Evolutionary conservation across 306 rosid genomes (phyloP).

Genomic region (Mimosa bimucronata): DNA sequence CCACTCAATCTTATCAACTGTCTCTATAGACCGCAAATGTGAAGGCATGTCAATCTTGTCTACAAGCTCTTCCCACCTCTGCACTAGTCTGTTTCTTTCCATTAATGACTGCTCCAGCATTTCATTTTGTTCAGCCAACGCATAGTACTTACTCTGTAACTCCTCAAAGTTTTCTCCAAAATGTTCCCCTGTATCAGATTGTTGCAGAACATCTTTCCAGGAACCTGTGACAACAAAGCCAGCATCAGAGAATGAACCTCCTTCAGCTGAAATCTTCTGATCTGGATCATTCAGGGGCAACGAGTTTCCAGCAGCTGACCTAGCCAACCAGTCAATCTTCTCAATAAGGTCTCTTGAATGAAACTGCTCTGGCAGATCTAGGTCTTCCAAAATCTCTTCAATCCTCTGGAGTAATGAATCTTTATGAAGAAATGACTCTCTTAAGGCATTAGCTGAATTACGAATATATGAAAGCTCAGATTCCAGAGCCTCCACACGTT

Average conservation of each 20-base stretch:
- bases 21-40: slow-evolving; percentile 78
- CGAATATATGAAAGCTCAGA: slow-evolving; percentile 98
- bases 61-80: slow-evolving; percentile 91
- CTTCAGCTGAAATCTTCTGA: slow-evolving; percentile 72
- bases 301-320: slow-evolving; percentile 63
- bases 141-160: slow-evolving; percentile 76
- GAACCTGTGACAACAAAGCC: slow-evolving; percentile 72
- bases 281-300: slow-evolving; percentile 71
- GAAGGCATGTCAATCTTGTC: slow-evolving; percentile 83
- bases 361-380: slow-evolving; percentile 97
- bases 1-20: slow-evolving; percentile 86
- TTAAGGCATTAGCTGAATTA: slow-evolving; percentile 89
- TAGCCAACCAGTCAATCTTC: slow-evolving; percentile 96
- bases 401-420: slow-evolving; percentile 97
- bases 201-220: slow-evolving; percentile 69
- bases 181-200: slow-evolving; percentile 62
- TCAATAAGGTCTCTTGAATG: slow-evolving; percentile 89
- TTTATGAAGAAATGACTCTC: slow-evolving; percentile 97
- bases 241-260: slow-evolving; percentile 77
- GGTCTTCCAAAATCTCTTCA: slow-evolving; percentile 94
- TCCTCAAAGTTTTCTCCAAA: slow-evolving; percentile 72
- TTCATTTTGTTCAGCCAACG: slow-evolving; percentile 96
- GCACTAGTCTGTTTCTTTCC: slow-evolving; percentile 88
- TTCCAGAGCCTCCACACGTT: slow-evolving; percentile 93
- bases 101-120: slow-evolving; percentile 95